Base-by-base conservation (phyloP, 805 yeast genomes). In the Yamadazyma phyllophila region DNA sequence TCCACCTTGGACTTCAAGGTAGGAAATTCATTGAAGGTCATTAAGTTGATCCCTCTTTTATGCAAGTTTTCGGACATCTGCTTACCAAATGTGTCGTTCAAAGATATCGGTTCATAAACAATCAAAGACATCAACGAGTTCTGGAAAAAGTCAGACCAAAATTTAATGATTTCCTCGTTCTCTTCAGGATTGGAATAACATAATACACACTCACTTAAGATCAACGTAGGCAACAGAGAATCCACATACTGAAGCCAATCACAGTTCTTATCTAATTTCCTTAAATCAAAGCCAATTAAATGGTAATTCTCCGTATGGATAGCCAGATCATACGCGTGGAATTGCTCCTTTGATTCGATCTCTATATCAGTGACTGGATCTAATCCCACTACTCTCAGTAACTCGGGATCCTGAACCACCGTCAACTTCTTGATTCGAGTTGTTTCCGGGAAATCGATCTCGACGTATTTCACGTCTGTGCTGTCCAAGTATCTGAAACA, bases 161-260 rank as follows among this genome's bases (percentile, higher is more conserved):
- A 74, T 2, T 57, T 43, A 3, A 86, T 49, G 2, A 83, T 73
- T 27, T 62, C 57, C 27, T 51, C 55, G 17, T 84, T 75, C 16
- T 74, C 76, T 10, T 65, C 66, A 1, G 83, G 80, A 3, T 75
- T 68, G 49, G 85, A 55, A 58, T 86, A 86, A 58, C 95, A 87
- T 30, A 87, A 65, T 30, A 88, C 88, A 63, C 94, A 87, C 59
- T 86, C 95, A 50, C 88, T 80, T 14, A 86, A 59, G 2, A 87
- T 62, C 12, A 87, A 55, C 0, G 94, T 85, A 7, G 88, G 87
- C 2, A 62, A 32, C 1, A 56, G 33, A 8, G 54, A 42, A 48
- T 73, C 67, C 29, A 76, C 48, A 14, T 42, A 40, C 32, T 31
- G 14, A 26, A 56, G 39, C 16, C 74, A 45, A 2, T 53, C 38